Conservation (phyloP, 257 asterid species). For the Lavandula angustifolia region DNA sequence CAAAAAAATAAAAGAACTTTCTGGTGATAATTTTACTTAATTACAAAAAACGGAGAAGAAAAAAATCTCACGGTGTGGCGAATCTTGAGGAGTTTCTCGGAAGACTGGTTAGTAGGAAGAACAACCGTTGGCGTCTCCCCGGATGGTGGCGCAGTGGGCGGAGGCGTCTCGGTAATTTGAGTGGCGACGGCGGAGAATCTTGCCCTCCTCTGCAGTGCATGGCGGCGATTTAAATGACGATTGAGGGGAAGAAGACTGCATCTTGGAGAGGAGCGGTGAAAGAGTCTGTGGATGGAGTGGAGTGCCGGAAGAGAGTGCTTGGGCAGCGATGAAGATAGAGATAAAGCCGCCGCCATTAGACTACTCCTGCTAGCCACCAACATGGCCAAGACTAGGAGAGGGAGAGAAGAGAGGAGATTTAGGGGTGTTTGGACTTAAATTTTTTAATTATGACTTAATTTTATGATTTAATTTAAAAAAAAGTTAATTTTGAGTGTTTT, state of each 20-base stretch:
- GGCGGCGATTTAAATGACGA: slow-evolving; percentile 20
- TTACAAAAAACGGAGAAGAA: not conserved
- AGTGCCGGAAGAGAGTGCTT: slow-evolving; percentile 38
- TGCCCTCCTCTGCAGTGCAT: slow-evolving; percentile 31
- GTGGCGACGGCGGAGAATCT: slow-evolving; percentile 60
- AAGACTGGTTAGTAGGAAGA: slow-evolving; percentile 87
- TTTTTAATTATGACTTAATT: too few species aligned
- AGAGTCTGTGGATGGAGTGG: slow-evolving; percentile 31
- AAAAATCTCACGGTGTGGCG: slow-evolving; percentile 74
- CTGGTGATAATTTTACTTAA: not conserved
- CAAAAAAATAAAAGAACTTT: not conserved
- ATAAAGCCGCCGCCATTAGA: slow-evolving; percentile 35
- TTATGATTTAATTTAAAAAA: too few species aligned
- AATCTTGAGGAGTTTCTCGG: slow-evolving; percentile 68
- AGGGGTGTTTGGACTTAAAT: too few species aligned
- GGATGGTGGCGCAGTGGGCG: slow-evolving; percentile 35
- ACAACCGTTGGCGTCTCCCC: slow-evolving; percentile 32
- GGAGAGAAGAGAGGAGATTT: not conserved
- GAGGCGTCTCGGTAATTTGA: slow-evolving; percentile 41
- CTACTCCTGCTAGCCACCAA: slow-evolving; percentile 11
- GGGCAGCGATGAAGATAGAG: slow-evolving; percentile 42
- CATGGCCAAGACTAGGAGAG: not conserved
- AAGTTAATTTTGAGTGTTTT: too few species aligned
- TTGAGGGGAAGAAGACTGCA: slow-evolving; percentile 24
- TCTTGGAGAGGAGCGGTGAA: slow-evolving; percentile 30